Percentiles rank a stretch among this genome's conserved stretches.
Conservation (phyloP, 139 green algal genomes). For the Cymbomonas tetramitiformis region DNA sequence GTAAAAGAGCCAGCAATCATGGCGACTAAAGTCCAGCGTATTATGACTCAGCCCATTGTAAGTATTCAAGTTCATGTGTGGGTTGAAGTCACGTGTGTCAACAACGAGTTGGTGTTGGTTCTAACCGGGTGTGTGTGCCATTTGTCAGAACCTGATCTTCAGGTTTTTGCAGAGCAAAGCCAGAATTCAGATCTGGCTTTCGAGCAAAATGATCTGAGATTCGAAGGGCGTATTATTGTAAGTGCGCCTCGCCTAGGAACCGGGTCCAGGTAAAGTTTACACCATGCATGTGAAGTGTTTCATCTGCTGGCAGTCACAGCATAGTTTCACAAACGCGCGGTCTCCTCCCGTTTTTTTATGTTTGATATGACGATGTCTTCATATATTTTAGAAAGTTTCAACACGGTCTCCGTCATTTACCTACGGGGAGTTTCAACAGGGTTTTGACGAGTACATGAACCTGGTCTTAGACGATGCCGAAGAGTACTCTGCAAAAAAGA, state of each 20-base stretch:
- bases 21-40: constrained; percentile 51
- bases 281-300: too few species aligned
- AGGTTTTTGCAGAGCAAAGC: constrained; percentile 86
- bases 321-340: too few species aligned
- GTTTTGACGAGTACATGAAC: constrained; percentile 99
- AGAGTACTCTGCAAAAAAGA: constrained; percentile 85
- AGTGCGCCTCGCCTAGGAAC: constrained; percentile 8
- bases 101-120: background rate
- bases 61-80: constrained; percentile 7
- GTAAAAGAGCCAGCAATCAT: constrained; percentile 18
- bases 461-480: constrained; percentile 94
- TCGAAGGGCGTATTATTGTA: constrained; percentile 93
- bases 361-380: too few species aligned
- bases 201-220: constrained; percentile 76
- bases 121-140: background rate
- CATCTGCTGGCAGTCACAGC: too few species aligned
- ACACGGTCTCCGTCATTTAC: too few species aligned
- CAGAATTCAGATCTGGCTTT: constrained; percentile 92
- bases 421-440: too few species aligned
- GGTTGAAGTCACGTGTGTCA: background rate
- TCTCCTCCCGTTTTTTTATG: too few species aligned
- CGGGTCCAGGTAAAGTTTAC: background rate
- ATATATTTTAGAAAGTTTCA: too few species aligned
- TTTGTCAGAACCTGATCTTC: constrained; percentile 95
- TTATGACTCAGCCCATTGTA: constrained; percentile 77